These are phyloP conservation scores for Lachancea sp. DNA, from an alignment of 805 yeast genomes.

Conservation along the genomic window DNA sequence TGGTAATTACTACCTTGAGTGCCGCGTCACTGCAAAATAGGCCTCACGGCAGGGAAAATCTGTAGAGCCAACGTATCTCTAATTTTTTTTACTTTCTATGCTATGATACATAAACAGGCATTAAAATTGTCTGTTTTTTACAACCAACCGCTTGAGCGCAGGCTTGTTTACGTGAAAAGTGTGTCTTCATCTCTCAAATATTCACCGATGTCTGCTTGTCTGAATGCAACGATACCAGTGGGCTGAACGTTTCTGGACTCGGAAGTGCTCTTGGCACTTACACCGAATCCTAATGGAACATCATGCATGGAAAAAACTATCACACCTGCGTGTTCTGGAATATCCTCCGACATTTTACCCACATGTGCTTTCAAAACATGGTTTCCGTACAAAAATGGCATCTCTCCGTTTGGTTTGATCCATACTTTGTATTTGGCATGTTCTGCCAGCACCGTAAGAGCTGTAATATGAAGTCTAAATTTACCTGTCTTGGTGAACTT, in stretches of 20 bases:
- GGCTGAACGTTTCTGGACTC: slow-evolving; percentile 88
- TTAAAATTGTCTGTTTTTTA: neutral
- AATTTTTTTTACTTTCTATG: neutral
- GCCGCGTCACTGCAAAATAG: too few relatives aligned
- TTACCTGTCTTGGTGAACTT: slow-evolving; percentile 97
- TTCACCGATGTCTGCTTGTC: slow-evolving; percentile 98
- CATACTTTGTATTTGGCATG: slow-evolving; percentile 91
- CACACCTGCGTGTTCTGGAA: slow-evolving; percentile 97
- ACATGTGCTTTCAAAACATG: slow-evolving; percentile 94
- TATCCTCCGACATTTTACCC: slow-evolving; percentile 94
- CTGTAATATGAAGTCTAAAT: slow-evolving; percentile 90
- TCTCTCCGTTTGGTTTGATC: slow-evolving; percentile 96
- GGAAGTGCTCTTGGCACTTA: slow-evolving; percentile 82
- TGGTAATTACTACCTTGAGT: too few relatives aligned
- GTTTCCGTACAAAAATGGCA: slow-evolving; percentile 96
- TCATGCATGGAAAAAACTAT: slow-evolving; percentile 87
- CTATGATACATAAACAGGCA: neutral
- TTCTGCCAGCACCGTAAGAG: slow-evolving; percentile 73
- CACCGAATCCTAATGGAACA: slow-evolving; percentile 92
- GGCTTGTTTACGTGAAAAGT: slow-evolving; percentile 57
- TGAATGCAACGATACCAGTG: slow-evolving; percentile 87
- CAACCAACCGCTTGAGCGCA: neutral
- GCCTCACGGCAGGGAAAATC: neutral
- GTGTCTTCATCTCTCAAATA: slow-evolving; percentile 97
- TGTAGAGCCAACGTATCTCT: neutral